Conservation (phyloP, 306 rosid species). For the Begonia loranthoides region DNA sequence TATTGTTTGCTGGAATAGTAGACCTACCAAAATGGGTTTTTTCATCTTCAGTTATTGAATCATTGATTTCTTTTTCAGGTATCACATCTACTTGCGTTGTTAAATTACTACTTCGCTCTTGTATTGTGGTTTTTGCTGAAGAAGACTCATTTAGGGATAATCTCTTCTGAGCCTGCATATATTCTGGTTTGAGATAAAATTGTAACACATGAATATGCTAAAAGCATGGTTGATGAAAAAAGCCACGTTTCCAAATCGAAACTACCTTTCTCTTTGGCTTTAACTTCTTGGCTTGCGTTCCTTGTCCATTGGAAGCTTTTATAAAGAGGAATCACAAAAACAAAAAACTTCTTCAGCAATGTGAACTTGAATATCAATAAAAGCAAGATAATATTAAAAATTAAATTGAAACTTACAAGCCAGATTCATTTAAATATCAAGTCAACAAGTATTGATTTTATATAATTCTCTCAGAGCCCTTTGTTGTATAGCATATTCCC, state of each 20-base stretch:
- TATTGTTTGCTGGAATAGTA: constrained; percentile 20
- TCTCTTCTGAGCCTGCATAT: constrained; percentile 43
- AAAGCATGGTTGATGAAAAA: constrained; percentile 9
- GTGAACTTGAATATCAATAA: too few relatives aligned
- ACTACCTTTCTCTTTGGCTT: constrained; percentile 60
- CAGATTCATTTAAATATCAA: too few relatives aligned
- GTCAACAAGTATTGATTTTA: too few relatives aligned
- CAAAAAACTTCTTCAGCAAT: too few relatives aligned
- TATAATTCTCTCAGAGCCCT: too few relatives aligned
- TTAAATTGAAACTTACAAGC: too few relatives aligned
- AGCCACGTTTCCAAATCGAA: constrained; percentile 3
- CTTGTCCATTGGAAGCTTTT: constrained; percentile 77
- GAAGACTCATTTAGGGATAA: constrained; percentile 17
- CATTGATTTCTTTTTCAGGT: constrained; percentile 28
- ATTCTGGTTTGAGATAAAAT: constrained; percentile 1
- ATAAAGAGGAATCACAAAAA: constrained; percentile 13
- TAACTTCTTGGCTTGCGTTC: constrained; percentile 56
- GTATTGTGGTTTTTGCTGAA: constrained; percentile 15
- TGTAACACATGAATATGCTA: constrained; percentile 4
- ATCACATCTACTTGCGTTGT: constrained; percentile 20
- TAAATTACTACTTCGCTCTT: constrained; percentile 28
- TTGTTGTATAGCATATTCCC: too few relatives aligned
- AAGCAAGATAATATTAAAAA: too few relatives aligned
- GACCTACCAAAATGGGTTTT: constrained; percentile 21
- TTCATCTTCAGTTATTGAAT: constrained; percentile 26